A percentile compares a stretch with the other conserved stretches of the same genome.
Evolutionary conservation across 305 asterid genomes (phyloP).

Genomic region (Fraxinus dipetala): DNA sequence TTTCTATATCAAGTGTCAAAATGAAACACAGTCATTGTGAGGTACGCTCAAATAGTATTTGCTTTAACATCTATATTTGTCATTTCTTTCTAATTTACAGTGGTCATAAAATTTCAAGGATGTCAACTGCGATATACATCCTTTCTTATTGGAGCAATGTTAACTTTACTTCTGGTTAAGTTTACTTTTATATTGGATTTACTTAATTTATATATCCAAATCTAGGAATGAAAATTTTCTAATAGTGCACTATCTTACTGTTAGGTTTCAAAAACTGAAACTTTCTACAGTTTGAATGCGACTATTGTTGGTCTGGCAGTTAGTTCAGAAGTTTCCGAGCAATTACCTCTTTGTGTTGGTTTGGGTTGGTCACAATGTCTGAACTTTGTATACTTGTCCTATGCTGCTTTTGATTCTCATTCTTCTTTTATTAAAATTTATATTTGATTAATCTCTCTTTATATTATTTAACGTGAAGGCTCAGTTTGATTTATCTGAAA

Average conservation of each 20-base stretch:
- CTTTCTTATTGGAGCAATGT: no score
- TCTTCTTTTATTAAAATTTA: neutral
- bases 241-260: conserved; percentile 28
- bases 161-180: neutral
- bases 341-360: conserved; percentile 75
- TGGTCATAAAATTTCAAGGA: neutral
- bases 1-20: conserved; percentile 58
- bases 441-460: neutral
- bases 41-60: conserved; percentile 41
- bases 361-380: conserved; percentile 57
- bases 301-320: conserved; percentile 77
- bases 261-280: conserved; percentile 67
- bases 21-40: conserved; percentile 77
- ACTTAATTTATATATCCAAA: neutral
- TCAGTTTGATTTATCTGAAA: conserved; percentile 17
- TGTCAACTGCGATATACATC: no score
- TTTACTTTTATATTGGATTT: neutral
- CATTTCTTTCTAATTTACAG: conserved; percentile 2
- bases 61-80: neutral
- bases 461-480: neutral
- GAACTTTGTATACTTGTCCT: neutral
- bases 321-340: conserved; percentile 47
- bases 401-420: neutral
- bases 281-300: conserved; percentile 82
- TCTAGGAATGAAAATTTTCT: conserved; percentile 1